phyloP scores from a whole-genome alignment of 768 basidiomycete genomes.

The Trametes coccinea region DNA sequence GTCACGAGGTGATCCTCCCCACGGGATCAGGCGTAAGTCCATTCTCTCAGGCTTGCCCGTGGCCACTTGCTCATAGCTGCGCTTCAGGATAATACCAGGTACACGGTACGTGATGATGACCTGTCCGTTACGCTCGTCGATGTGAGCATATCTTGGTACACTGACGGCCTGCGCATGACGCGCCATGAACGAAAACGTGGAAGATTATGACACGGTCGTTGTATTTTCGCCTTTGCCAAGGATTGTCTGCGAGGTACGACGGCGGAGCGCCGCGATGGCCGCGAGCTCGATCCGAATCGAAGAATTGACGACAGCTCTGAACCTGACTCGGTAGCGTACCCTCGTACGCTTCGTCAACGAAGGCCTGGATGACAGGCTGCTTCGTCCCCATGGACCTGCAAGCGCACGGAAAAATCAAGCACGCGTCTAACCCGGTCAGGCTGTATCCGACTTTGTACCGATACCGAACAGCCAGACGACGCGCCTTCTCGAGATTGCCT shows the following conservation, averaged over 20 bases:
- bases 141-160: not conserved
- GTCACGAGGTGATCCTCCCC: slow-evolving; percentile 3
- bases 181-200: not conserved
- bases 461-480: not conserved
- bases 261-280: slow-evolving; percentile 1
- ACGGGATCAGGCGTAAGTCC: not conserved
- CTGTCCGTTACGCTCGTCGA: not conserved
- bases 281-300: slow-evolving; percentile 12
- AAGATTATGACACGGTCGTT: not conserved
- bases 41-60: not conserved
- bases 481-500: slow-evolving; percentile 7
- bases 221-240: not conserved
- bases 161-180: too few relatives aligned
- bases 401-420: slow-evolving; percentile 16
- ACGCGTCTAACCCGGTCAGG: slow-evolving; percentile 6
- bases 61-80: not conserved
- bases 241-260: not conserved
- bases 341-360: not conserved
- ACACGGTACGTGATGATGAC: not conserved
- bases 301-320: not conserved
- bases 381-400: not conserved
- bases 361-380: not conserved
- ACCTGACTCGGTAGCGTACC: not conserved
- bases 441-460: slow-evolving; percentile 22
- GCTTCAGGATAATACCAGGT: not conserved